Base-by-base conservation (phyloP, 2,329 filamentous ascomycete species). In the Xylariomycetidae sp. region DNA sequence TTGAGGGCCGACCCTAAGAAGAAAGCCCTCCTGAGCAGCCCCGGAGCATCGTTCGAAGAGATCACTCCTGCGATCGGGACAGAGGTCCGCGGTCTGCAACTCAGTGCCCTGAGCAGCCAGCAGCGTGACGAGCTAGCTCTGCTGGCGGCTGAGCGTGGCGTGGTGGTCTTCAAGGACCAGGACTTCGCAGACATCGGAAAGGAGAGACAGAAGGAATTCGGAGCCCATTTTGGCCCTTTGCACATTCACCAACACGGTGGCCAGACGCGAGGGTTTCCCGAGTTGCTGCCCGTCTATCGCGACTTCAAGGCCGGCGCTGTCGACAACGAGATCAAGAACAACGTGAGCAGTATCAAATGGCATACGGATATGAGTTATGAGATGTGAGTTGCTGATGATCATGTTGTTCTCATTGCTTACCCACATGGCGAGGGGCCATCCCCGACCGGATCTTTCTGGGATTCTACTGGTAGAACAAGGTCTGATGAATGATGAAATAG, bases 111-210 rank as follows among this genome's bases (percentile, higher is more conserved):
- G 20, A 27, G 19, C 5, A 42, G 39, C 20, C 36, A 49, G 31
- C 51, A 55, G 28, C 35, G 46, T 25, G 49, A 55, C 38, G 52
- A 55, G 32, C 38, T 55, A 9, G 52, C 51, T 6, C 33, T 41
- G n/a, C 41, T 53, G 4, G 49, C 52, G 18, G 47, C 48, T 54
- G 62, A 52, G 41, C 36, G 53, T 15, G 53, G 36, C 25, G 46
- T 50, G 9, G 37, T 50, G 5, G 44, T 50, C 19, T 49, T 48
- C 33, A 34, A 37, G 11, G 41, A 48, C 16, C 45, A 49, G 27
- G 42, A 49, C 26, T 39, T 47, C 22, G 39, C 39, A 11, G 37
- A 39, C 18, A 36, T 39, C 13, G 37, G 37, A 16, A 40, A 43
- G 15, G 46, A 49, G 14, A 33, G 36, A 20, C 46, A 49, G 37